Base-by-base conservation (phyloP, 2,329 filamentous ascomycete species). In the Aspergillus neoniger region DNA sequence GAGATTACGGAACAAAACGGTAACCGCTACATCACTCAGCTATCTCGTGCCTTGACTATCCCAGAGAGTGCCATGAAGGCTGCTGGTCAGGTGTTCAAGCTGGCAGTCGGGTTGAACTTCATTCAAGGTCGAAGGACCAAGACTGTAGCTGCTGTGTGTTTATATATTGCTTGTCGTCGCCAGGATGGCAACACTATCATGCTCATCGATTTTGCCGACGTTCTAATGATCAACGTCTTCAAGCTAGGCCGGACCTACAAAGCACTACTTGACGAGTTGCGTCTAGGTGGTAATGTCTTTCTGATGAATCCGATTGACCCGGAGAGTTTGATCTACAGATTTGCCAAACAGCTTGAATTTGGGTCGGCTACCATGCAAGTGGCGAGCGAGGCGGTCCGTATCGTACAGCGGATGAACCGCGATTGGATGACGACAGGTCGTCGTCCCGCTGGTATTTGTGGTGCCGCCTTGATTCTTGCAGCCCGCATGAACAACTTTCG, bases 401-500 rank as follows among this genome's bases (percentile, higher is more conserved):
- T 99, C 55, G 88, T 96, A 58, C 88, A 90, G 74, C 89, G 95
- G 63, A 98, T 99, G 95, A 93, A 91, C 66, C 85, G 91, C 57
- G 95, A 99, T 78, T 98, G 95, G 93, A 98, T 99, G 86, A 89
- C 93, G 50, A 92, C 93, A 73, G 95, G 95, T 69, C 90, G 95
- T 70, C 89, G 95, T 43, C 95, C 95, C 15, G 94, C 94, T 6
- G 95, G 95, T 66, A 89, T 98, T 57, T 97, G 93, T 74, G 95
- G 95, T 63, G 95, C 95, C 12, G 96, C 93, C 67, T 85, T 99
- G 51, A 91, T 99, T 63, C 89, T 99, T 74, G 95, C 95, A 6
- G 94, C 95, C 8, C 90, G 95, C 55, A 98, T 98, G 90, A 96
- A 97, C 83, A 98, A 98, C 76, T 99, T 96, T 73, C 90, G 94